Percentiles rank a stretch among this genome's conserved stretches.
Evolutionary conservation across 495 filamentous ascomycete genomes (phyloP).

Genomic region (Aspergillus sclerotiicarbonarius): DNA sequence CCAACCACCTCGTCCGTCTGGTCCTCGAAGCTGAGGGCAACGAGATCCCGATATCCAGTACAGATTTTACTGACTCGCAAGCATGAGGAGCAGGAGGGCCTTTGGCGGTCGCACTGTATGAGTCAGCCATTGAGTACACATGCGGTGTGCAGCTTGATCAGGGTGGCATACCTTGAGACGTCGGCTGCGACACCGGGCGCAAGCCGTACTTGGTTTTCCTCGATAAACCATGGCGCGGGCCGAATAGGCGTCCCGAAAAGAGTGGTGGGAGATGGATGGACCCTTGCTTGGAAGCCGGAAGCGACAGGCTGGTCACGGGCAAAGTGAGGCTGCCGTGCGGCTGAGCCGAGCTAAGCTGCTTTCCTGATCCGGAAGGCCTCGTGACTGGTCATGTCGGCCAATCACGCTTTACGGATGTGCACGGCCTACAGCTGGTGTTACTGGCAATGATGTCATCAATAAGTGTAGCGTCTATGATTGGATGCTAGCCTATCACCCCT

Average conservation of each 20-base stretch:
- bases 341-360: neutral
- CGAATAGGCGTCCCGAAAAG: neutral
- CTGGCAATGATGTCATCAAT: too few relatives aligned
- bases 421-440: too few relatives aligned
- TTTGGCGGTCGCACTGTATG: conserved; percentile 26
- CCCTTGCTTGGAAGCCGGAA: too few relatives aligned
- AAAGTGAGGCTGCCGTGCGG: too few relatives aligned
- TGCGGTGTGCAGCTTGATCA: neutral
- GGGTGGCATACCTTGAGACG: conserved; percentile 25
- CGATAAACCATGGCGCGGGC: conserved; percentile 22
- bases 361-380: neutral
- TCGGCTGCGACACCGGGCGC: conserved; percentile 21
- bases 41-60: conserved; percentile 26
- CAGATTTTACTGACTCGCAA: conserved; percentile 26
- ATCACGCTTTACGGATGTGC: neutral
- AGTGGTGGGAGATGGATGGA: too few relatives aligned
- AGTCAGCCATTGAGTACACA: neutral
- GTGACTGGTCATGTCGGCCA: neutral
- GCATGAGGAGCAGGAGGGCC: conserved; percentile 29
- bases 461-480: too few relatives aligned
- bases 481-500: too few relatives aligned
- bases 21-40: conserved; percentile 17
- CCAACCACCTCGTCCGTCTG: conserved; percentile 16
- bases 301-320: too few relatives aligned
- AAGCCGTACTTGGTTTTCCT: conserved; percentile 23